Evolutionary conservation across 495 filamentous ascomycete species (phyloP).

Genomic region (Glonium stellatum): DNA sequence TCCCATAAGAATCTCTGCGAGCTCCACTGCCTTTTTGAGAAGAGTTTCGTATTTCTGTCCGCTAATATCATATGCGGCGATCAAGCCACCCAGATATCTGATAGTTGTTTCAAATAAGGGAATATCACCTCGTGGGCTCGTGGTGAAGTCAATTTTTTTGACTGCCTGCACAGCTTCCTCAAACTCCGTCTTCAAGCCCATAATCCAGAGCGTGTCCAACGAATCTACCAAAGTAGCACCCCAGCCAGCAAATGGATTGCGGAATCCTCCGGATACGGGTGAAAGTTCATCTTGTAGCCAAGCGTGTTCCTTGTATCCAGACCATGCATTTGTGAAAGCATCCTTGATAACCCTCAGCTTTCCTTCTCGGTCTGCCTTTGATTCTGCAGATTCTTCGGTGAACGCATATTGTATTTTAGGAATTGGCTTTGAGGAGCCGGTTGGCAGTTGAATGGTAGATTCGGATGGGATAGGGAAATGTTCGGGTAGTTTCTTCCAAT

Average conservation of each 20-base stretch:
- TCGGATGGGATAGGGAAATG: conserved; percentile 64
- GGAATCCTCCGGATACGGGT: conserved; percentile 36
- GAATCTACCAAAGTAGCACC: conserved; percentile 88
- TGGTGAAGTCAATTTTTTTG: conserved; percentile 82
- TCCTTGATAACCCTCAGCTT: conserved; percentile 49
- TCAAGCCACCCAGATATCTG: conserved; percentile 37
- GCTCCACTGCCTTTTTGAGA: conserved; percentile 78
- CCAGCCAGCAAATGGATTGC: conserved; percentile 88
- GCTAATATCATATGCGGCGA: conserved; percentile 39
- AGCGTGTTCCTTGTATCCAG: conserved; percentile 37
- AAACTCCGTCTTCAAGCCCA: conserved; percentile 86
- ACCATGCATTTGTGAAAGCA: conserved; percentile 35
- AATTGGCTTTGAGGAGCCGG: conserved; percentile 58
- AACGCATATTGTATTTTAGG: conserved; percentile 72
- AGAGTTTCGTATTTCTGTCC: conserved; percentile 61
- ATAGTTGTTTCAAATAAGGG: conserved; percentile 41
- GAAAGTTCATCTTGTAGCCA: conserved; percentile 39
- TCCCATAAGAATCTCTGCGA: conserved; percentile 82
- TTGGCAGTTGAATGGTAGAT: conserved; percentile 50
- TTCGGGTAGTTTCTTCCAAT: conserved; percentile 67
- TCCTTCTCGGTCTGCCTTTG: conserved; percentile 16
- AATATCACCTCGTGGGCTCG: conserved; percentile 44
- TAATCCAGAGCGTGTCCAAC: conserved; percentile 95
- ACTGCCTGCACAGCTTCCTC: conserved; percentile 74
- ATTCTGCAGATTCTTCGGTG: conserved; percentile 49